phyloP scores from a whole-genome alignment of 768 basidiomycete species.

The Rhizopogon rudus region DNA sequence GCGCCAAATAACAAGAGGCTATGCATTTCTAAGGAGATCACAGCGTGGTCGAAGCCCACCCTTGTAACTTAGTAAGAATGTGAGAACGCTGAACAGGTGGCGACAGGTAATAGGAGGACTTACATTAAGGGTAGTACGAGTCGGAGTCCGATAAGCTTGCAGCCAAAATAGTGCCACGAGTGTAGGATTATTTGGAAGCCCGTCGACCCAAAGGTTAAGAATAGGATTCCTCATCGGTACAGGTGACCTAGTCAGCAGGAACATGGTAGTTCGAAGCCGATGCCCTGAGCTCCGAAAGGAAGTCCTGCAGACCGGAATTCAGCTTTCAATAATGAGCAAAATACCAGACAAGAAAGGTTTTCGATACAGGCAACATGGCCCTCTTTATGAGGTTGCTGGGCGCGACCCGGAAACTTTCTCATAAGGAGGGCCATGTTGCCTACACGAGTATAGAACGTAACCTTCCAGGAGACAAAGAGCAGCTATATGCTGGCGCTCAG shows the following conservation, averaged over 20 bases:
- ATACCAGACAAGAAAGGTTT: slow-evolving; percentile 3
- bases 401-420: not conserved
- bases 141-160: slow-evolving; percentile 18
- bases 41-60: no score
- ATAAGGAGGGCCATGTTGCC: not conserved
- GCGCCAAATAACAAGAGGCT: no score
- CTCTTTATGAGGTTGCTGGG: slow-evolving; percentile 5
- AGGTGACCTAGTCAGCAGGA: not conserved
- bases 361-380: slow-evolving; percentile 6
- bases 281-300: slow-evolving; percentile 4
- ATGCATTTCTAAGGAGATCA: no score
- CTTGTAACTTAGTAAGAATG: no score
- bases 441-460: not conserved
- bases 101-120: no score
- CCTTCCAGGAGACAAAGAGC: slow-evolving; percentile 2
- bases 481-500: slow-evolving; percentile 6
- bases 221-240: slow-evolving; percentile 2
- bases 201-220: slow-evolving; percentile 29
- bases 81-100: no score
- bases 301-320: not conserved
- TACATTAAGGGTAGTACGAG: no score
- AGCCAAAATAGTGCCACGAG: slow-evolving; percentile 29
- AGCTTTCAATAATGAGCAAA: slow-evolving; percentile 5
- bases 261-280: not conserved
- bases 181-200: slow-evolving; percentile 28